Evolutionary conservation across 768 basidiomycete genomes (phyloP).

Genomic region (Multifurca ochricompacta): DNA sequence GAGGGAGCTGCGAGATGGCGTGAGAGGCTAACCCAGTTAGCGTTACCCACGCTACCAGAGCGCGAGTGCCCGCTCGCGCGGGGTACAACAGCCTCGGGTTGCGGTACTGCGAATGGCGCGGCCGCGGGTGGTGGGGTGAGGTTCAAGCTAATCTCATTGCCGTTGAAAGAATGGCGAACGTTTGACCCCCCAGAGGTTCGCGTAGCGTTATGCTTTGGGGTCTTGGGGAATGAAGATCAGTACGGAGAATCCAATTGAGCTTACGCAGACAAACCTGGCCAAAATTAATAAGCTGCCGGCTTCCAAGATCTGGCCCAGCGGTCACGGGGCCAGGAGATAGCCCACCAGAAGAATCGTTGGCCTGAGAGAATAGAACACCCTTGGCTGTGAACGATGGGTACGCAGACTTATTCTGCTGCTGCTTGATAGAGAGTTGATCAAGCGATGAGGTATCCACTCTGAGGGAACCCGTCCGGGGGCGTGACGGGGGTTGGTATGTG

Average conservation of each 20-base stretch:
- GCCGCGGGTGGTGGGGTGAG: constrained; percentile 50
- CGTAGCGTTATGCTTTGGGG: constrained; percentile 38
- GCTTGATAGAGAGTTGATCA: constrained; percentile 39
- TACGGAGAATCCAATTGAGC: not conserved
- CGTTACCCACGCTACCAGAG: constrained; percentile 75
- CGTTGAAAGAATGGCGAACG: constrained; percentile 69
- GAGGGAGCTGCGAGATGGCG: constrained; percentile 43
- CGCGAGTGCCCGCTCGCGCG: constrained; percentile 62
- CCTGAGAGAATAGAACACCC: constrained; percentile 45
- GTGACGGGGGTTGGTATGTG: constrained; percentile 42
- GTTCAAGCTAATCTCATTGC: constrained; percentile 55
- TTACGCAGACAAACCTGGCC: constrained; percentile 44
- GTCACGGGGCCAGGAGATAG: constrained; percentile 77
- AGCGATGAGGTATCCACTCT: constrained; percentile 68
- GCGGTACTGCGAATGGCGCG: constrained; percentile 32
- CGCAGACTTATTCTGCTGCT: constrained; percentile 80
- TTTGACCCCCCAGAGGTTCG: constrained; percentile 30
- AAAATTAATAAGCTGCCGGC: constrained; percentile 69
- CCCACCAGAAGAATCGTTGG: constrained; percentile 49
- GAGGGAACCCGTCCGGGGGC: constrained; percentile 63
- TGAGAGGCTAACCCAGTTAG: constrained; percentile 65
- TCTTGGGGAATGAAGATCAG: constrained; percentile 23
- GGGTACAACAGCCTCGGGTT: constrained; percentile 34
- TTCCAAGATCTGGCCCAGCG: constrained; percentile 77
- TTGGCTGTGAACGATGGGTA: constrained; percentile 56